These are phyloP conservation scores for Moelleriella libera DNA, from an alignment of 2,329 filamentous ascomycete genomes.

Conservation along the genomic window DNA sequence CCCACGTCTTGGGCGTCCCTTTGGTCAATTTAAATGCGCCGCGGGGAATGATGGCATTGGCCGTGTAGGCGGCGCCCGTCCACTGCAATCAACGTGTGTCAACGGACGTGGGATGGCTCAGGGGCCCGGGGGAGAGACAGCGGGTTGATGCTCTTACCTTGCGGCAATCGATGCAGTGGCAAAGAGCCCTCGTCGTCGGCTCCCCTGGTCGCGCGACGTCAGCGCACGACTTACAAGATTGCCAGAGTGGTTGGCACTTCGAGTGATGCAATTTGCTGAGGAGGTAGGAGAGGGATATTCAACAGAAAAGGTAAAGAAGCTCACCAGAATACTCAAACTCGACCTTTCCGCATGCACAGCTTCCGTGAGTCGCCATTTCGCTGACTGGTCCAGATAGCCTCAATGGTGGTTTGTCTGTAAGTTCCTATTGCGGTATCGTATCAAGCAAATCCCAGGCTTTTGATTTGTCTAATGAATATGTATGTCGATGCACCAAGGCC, in stretches of 20 bases:
- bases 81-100: constrained; percentile 15
- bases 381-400: no score
- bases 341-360: constrained; percentile 22
- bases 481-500: no score
- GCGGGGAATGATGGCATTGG: constrained; percentile 35
- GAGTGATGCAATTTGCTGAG: neutral
- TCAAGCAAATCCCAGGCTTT: no score
- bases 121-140: no score
- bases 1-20: constrained; percentile 32
- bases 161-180: constrained; percentile 39
- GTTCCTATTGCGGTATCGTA: no score
- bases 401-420: no score
- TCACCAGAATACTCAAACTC: constrained; percentile 18
- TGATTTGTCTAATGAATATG: no score
- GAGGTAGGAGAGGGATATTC: neutral
- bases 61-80: constrained; percentile 39
- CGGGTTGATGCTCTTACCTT: constrained; percentile 21
- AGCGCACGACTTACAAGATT: neutral
- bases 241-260: no score
- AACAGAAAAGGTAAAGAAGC: constrained; percentile 3
- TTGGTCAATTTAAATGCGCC: constrained; percentile 32
- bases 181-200: constrained; percentile 27
- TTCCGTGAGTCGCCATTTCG: constrained; percentile 8
- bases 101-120: no score
- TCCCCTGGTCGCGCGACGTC: constrained; percentile 17